Evolutionary conservation across 805 yeast genomes (phyloP), one percentile per base, ranked within the genome.

Genomic region (Candida succiphila): DNA sequence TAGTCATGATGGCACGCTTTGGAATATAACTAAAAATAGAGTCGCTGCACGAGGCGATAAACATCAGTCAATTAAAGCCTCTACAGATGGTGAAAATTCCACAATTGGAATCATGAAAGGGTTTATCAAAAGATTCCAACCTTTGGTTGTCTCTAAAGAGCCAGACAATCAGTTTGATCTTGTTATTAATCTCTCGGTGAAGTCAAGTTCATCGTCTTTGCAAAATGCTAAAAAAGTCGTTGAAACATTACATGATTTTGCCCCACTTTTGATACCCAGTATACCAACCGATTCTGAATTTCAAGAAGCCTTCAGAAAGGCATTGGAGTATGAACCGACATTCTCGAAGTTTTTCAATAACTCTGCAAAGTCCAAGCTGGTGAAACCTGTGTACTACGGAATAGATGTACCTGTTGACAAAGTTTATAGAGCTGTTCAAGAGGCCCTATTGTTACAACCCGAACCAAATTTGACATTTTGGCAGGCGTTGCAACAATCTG

Each of bases 61-160:
- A 41, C 98, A 92, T 52, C 95, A 83, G 52, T 75, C 88, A 2
- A 83, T 92, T 25, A 75, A 79, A 42, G 65, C 63, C 4, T 52
- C 48, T 0, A 47, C 56, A 3, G 65, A 69, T 35, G 75, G 78
- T 8, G 61, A 61, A 4, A 54, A 56, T 14, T 61, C 66, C 33
- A 76, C 83, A 0, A 55, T 62, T 23, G 68, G 65, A 16, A 78
- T 92, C 22, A 75, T 89, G 84, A 60, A 61, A 21, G 86, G 88
- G 0, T 88, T 89, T 47, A 61, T 83, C 30, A 63, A 63, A 5
- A 60, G 92, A 36, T 84, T 78, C 46, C 83, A 85, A 48, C 72
- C 75, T 0, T 65, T 84, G 2, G 58, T 70, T 37, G 37, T 58
- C 1, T 35, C 41, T 0, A 51, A 40, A 12, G 52, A 49, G 3